Evolutionary conservation across 1,284 basidiomycete species (phyloP).

Genomic region (Melampsora occidentalis): DNA sequence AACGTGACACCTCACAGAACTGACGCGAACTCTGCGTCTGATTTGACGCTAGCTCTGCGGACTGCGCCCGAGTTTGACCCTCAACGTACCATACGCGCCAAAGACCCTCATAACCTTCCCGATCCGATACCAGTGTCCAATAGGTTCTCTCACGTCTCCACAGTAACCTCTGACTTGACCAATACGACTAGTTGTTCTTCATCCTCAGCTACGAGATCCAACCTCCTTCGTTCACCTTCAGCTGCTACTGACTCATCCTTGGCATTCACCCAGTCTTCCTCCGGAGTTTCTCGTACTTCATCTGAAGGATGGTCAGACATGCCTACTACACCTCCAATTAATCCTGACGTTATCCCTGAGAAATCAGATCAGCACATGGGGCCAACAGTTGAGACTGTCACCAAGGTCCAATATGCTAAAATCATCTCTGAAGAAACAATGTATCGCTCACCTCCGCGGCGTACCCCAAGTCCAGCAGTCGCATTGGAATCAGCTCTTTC

Average conservation of each 20-base stretch:
- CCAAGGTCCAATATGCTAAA: constrained; percentile 32
- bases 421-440: constrained; percentile 45
- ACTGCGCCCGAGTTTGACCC: constrained; percentile 19
- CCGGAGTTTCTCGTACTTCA: constrained; percentile 37
- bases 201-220: constrained; percentile 12
- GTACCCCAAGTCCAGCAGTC: not conserved
- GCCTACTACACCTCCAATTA: constrained; percentile 37
- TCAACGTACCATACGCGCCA: constrained; percentile 37
- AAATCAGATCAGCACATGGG: constrained; percentile 15
- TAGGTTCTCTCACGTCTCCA: not conserved
- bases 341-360: not conserved
- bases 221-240: constrained; percentile 32
- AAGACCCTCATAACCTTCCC: not conserved
- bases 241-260: constrained; percentile 39
- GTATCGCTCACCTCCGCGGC: constrained; percentile 38
- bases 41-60: constrained; percentile 6
- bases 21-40: not conserved
- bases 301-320: constrained; percentile 44
- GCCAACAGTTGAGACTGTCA: constrained; percentile 4
- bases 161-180: constrained; percentile 15
- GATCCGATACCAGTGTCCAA: constrained; percentile 16
- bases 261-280: constrained; percentile 38
- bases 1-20: not conserved
- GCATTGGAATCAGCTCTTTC: constrained; percentile 41
- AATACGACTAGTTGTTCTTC: constrained; percentile 19